Conservation (phyloP, 768 basidiomycete species). For the Postia placenta region DNA sequence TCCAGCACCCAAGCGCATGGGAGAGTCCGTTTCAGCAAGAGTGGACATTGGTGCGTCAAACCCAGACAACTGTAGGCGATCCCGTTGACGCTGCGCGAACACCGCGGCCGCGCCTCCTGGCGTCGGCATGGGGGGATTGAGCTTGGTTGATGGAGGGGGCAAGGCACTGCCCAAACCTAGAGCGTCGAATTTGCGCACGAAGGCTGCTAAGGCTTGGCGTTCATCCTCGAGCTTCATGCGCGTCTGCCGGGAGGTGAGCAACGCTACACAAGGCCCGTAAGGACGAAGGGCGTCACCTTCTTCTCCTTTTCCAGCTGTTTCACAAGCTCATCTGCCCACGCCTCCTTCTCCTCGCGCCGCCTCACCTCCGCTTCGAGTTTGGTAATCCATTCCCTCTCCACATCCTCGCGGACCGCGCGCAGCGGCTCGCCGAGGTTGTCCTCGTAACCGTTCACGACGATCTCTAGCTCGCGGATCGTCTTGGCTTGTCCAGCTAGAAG, state of each 20-base stretch:
- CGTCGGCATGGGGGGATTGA: conserved; percentile 42
- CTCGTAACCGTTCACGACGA: conserved; percentile 64
- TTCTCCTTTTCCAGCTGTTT: conserved; percentile 77
- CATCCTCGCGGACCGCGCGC: conserved; percentile 60
- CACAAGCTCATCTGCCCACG: conserved; percentile 70
- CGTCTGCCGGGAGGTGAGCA: conserved; percentile 27
- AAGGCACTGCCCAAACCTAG: conserved; percentile 32
- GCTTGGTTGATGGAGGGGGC: conserved; percentile 30
- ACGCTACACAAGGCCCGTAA: not conserved
- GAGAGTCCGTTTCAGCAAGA: conserved; percentile 40
- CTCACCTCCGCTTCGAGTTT: conserved; percentile 53
- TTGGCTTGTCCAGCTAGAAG: conserved; percentile 67
- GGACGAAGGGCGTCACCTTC: conserved; percentile 35
- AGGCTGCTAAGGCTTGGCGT: conserved; percentile 69
- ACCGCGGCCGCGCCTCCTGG: conserved; percentile 45
- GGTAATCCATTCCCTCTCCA: conserved; percentile 66
- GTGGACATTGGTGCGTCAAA: conserved; percentile 20
- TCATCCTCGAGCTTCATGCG: conserved; percentile 69
- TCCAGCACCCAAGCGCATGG: conserved; percentile 42
- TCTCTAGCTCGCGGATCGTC: conserved; percentile 75
- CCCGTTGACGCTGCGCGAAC: conserved; percentile 41
- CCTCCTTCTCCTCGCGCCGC: conserved; percentile 62
- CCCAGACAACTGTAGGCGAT: conserved; percentile 24
- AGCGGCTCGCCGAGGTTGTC: conserved; percentile 67
- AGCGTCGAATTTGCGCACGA: conserved; percentile 79